phyloP scores from a whole-genome alignment of 2,329 filamentous ascomycete species.

The Thielaviopsis populi region DNA sequence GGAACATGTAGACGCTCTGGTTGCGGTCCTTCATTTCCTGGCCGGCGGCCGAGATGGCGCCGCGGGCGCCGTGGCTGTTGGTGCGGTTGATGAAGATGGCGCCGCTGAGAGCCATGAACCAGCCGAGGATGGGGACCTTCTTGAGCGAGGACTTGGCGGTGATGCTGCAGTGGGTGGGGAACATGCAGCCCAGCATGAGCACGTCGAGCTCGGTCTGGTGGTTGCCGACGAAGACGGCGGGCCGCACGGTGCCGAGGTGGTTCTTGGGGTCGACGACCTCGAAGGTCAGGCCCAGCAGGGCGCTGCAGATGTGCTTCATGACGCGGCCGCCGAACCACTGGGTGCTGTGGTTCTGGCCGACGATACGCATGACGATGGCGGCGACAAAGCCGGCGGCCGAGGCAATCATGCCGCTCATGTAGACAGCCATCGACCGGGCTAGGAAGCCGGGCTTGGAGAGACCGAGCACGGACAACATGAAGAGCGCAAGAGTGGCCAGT shows the following conservation, averaged over 20 bases:
- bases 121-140: constrained; percentile 70
- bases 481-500: constrained; percentile 40
- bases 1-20: constrained; percentile 75
- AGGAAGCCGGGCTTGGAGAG: constrained; percentile 48
- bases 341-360: constrained; percentile 58
- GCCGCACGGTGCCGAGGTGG: constrained; percentile 49
- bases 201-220: constrained; percentile 96
- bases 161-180: constrained; percentile 81
- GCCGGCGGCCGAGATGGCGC: constrained; percentile 73
- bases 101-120: constrained; percentile 82
- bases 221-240: constrained; percentile 84
- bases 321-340: constrained; percentile 72
- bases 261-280: constrained; percentile 51
- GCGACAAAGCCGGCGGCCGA: constrained; percentile 62
- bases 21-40: constrained; percentile 56
- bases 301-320: constrained; percentile 67
- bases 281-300: constrained; percentile 65
- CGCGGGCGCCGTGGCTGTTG: constrained; percentile 66
- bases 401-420: constrained; percentile 43
- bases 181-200: constrained; percentile 74
- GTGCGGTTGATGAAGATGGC: constrained; percentile 91
- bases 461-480: constrained; percentile 41
- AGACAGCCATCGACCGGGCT: constrained; percentile 52
- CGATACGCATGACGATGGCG: constrained; percentile 53
- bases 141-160: constrained; percentile 81